A percentile compares a stretch with the other conserved stretches of the same genome.
phyloP scores from a whole-genome alignment of 176 grass and related monocot genomes.

The Secale cereale region DNA sequence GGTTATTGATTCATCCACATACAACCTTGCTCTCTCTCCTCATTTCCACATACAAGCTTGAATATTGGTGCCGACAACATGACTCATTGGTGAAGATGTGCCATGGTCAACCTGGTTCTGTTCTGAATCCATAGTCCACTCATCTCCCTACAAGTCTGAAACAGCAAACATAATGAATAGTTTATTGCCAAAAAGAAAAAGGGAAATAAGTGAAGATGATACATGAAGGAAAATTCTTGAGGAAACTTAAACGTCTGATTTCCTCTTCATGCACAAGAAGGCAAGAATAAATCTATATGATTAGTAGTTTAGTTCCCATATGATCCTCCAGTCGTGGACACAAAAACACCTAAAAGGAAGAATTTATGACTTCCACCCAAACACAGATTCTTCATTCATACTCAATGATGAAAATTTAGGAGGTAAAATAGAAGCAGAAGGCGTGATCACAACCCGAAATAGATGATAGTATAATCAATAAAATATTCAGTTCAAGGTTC shows the following conservation, averaged over 20 bases:
- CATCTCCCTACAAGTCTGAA: background rate
- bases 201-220: background rate
- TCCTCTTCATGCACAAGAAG: background rate
- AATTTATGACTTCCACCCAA: too few species aligned
- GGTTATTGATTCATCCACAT: background rate
- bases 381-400: too few species aligned
- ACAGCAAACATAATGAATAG: background rate
- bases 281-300: background rate
- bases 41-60: background rate
- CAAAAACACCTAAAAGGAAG: too few species aligned
- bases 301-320: background rate
- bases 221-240: background rate
- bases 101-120: background rate
- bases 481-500: too few species aligned
- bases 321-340: too few species aligned
- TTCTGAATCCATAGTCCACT: background rate
- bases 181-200: background rate
- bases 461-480: too few species aligned
- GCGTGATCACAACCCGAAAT: too few species aligned
- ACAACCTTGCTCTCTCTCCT: background rate
- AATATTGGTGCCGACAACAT: background rate
- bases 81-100: background rate
- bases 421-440: too few species aligned
- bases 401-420: too few species aligned
- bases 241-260: background rate